These are phyloP conservation scores for Ceratocystiopsis sp. DNA, from an alignment of 2,329 filamentous ascomycete species.

Conservation along the genomic window DNA sequence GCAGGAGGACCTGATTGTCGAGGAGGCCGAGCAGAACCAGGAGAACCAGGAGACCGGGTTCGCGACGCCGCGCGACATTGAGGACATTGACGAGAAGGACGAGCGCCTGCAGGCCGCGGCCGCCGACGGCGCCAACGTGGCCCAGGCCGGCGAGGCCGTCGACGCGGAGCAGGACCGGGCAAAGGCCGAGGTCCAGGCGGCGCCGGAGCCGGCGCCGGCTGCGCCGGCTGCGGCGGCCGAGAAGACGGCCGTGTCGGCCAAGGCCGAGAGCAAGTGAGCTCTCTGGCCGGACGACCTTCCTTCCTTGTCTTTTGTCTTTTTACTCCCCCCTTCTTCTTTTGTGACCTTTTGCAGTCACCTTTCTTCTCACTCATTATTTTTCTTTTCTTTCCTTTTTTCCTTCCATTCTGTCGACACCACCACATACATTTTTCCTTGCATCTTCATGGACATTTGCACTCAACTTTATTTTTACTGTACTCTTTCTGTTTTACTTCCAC, in stretches of 20 bases:
- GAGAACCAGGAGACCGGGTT: constrained; percentile 60
- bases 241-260: constrained; percentile 18
- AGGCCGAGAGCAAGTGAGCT: no score
- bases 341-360: not conserved
- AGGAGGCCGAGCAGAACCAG: constrained; percentile 86
- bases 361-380: not conserved
- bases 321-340: not conserved
- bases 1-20: constrained; percentile 93
- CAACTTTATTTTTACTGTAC: no score
- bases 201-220: constrained; percentile 21
- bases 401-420: not conserved
- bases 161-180: constrained; percentile 36
- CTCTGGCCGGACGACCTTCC: constrained; percentile 5
- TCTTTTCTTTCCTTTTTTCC: not conserved
- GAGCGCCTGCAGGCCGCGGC: constrained; percentile 42
- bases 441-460: not conserved
- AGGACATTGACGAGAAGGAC: constrained; percentile 91
- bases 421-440: not conserved
- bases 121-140: constrained; percentile 24
- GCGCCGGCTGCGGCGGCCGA: constrained; percentile 24
- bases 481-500: no score
- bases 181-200: constrained; percentile 19
- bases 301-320: not conserved
- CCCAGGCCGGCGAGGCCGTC: constrained; percentile 34
- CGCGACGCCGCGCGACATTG: constrained; percentile 63